These are phyloP conservation scores for Phtheirospermum japonicum DNA, from an alignment of 257 asterid genomes.

Conservation along the genomic window DNA sequence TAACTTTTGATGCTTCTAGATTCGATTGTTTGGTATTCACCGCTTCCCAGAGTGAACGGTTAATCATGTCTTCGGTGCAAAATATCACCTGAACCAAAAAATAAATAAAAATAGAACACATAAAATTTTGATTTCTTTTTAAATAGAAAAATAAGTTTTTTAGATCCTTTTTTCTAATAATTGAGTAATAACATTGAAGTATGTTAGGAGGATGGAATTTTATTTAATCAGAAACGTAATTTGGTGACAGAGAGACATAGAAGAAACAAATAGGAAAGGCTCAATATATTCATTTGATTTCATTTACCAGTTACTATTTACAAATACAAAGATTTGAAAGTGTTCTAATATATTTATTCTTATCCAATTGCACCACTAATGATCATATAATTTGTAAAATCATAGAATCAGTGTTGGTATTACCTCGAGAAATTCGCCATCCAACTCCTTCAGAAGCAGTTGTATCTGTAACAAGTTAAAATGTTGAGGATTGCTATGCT, in stretches of 20 bases:
- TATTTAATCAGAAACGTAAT: too few relatives aligned
- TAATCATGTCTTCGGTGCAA: constrained; percentile 87
- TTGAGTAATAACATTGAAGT: constrained; percentile 5
- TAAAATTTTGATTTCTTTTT: too few relatives aligned
- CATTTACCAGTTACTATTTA: neutral
- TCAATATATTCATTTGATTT: neutral
- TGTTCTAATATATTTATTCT: neutral
- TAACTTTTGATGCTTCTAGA: constrained; percentile 61
- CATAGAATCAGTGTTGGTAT: neutral
- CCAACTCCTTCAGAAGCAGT: constrained; percentile 69
- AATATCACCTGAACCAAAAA: constrained; percentile 55
- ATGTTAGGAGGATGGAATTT: neutral
- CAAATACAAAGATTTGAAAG: neutral
- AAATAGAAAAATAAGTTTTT: too few relatives aligned
- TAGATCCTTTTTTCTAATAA: too few relatives aligned
- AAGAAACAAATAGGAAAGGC: neutral
- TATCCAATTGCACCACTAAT: neutral
- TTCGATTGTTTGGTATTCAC: constrained; percentile 68
- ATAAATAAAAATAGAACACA: neutral
- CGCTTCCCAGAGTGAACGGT: constrained; percentile 83
- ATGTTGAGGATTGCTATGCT: neutral
- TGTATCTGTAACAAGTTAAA: constrained; percentile 56
- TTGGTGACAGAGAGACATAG: too few relatives aligned
- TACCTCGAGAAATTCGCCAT: constrained; percentile 90
- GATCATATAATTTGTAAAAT: neutral